Evolutionary conservation across 441 rosid genomes (phyloP).

Genomic region (Pelargonium cotyledonis): DNA sequence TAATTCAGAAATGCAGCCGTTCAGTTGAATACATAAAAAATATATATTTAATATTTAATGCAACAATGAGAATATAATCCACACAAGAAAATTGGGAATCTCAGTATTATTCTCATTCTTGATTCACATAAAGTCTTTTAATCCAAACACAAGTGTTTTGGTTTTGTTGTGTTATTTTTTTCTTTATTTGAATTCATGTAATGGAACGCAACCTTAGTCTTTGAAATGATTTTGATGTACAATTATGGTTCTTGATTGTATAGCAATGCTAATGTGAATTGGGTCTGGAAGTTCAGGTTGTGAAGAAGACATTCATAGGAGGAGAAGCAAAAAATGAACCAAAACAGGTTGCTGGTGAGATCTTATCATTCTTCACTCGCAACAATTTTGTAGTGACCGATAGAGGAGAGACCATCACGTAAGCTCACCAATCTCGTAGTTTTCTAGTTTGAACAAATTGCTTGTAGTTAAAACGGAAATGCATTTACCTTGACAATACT

Average conservation of each 20-base stretch:
- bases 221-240: neutral
- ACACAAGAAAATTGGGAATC: no score
- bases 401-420: slow-evolving; percentile 91
- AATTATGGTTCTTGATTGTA: neutral
- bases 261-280: neutral
- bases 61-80: no score
- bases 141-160: no score
- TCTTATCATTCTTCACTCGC: slow-evolving; percentile 75
- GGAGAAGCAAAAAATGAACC: slow-evolving; percentile 53
- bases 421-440: slow-evolving; percentile 21
- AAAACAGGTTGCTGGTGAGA: slow-evolving; percentile 73
- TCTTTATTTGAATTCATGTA: no score
- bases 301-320: slow-evolving; percentile 59
- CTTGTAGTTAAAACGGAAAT: neutral
- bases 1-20: no score
- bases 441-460: neutral
- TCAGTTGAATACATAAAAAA: no score
- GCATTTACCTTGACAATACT: neutral
- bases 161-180: no score
- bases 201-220: neutral
- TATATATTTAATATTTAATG: no score
- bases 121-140: no score
- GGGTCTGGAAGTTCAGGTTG: slow-evolving; percentile 44
- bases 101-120: no score
- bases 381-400: slow-evolving; percentile 70